Evolutionary conservation across 768 basidiomycete species (phyloP), one percentile per base, ranked within the genome.

Genomic region (Krasilnikovozyma curviuscula): DNA sequence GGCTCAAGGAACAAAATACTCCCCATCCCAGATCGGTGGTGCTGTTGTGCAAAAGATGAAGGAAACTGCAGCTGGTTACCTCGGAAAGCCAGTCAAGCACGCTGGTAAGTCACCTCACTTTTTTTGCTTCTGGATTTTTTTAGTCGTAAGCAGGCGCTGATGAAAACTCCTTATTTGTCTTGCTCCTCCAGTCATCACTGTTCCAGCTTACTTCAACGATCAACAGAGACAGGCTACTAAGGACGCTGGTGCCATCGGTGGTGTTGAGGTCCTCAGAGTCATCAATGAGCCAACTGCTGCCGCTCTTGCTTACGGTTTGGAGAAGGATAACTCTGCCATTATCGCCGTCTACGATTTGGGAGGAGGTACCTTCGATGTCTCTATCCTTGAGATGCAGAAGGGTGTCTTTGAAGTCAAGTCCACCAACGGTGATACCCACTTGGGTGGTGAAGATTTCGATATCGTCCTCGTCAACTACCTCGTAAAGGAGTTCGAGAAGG

Each of bases 381-480:
- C 93, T 25, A 89, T 98, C 57, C 72, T 98, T 48, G 89, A 95
- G 69, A 97, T 97, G 86, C 86, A 95, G 67, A 89, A 93, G 67
- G 93, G 91, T 59, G 89, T 98, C 9, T 98, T 97, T 66, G 93
- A 97, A 67, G 93, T 98, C 63, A 98, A 97, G 71, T 95, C 93
- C 0, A 98, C 93, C 47, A 95, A 95, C 62, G 93, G 93, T 63
- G 91, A 98, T 67, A 97, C 93, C 14, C 93, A 98, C 64, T 76
- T 98, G 49, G 93, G 85, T 34, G 79, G 79, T 63, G 93, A 98
- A 68, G 93, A 97, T 67, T 97, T 97, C 62, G 93, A 97, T 61
- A 78, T 91, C 48, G 68, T 77, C 32, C 75, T 97, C 35, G 79
- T 97, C 54, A 76, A 89, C 55, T 68, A 82, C 67, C 73, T 98